Conservation (phyloP, 2,329 filamentous ascomycete genomes). For the Clathrospora elynae region DNA sequence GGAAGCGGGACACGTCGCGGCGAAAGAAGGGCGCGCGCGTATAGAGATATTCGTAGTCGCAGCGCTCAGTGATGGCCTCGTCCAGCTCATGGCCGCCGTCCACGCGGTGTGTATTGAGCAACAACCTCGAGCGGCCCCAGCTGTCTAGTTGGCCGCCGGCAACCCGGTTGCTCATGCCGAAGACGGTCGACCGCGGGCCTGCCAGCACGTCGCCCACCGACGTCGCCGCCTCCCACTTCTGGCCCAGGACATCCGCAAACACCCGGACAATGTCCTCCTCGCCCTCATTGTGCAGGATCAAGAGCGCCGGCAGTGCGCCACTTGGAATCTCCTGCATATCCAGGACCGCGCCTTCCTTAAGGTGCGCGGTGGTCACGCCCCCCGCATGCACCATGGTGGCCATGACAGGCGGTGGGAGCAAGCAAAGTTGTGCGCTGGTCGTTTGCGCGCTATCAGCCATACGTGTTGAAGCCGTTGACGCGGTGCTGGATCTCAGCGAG, state of each 20-base stretch:
- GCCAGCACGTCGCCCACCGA: constrained; percentile 60
- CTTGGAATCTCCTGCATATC: constrained; percentile 44
- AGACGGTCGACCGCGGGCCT: constrained; percentile 66
- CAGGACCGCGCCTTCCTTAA: constrained; percentile 43
- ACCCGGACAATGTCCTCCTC: constrained; percentile 76
- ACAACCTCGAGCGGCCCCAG: constrained; percentile 65
- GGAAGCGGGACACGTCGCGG: constrained; percentile 76
- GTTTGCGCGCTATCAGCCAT: constrained; percentile 41
- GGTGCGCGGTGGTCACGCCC: constrained; percentile 36
- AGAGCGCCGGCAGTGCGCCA: constrained; percentile 46
- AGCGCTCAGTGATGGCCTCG: constrained; percentile 65
- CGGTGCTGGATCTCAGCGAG: constrained; percentile 47
- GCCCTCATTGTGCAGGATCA: constrained; percentile 69
- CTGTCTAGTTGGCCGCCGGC: constrained; percentile 63
- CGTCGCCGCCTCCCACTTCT: constrained; percentile 66
- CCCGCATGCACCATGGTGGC: constrained; percentile 47
- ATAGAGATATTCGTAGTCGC: constrained; percentile 88
- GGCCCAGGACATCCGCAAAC: constrained; percentile 79
- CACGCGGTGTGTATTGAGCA: constrained; percentile 78
- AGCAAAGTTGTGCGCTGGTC: constrained; percentile 21
- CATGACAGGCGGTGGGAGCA: constrained; percentile 34
- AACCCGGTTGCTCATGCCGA: constrained; percentile 66
- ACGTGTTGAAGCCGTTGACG: constrained; percentile 52
- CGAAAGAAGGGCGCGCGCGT: constrained; percentile 73
- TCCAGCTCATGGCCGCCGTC: constrained; percentile 67